Evolutionary conservation across 1,139 yeast genomes (phyloP).

Genomic region (Yamadazyma atlantica): DNA sequence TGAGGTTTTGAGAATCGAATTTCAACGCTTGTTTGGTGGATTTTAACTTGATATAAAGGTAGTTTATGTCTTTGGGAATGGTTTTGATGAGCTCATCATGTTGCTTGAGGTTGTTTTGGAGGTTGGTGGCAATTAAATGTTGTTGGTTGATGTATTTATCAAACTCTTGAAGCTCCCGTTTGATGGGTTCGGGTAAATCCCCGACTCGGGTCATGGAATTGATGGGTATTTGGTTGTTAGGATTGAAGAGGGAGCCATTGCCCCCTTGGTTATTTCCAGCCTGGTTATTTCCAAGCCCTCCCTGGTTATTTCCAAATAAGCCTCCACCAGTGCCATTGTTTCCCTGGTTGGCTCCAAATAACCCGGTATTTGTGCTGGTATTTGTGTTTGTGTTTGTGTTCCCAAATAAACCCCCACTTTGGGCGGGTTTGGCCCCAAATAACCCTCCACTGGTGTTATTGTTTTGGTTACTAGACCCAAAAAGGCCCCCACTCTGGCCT

Average conservation of each 20-base stretch:
- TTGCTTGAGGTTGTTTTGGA: constrained; percentile 60
- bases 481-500: constrained; percentile 23
- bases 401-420: constrained; percentile 12
- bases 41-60: constrained; percentile 59
- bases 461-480: constrained; percentile 14
- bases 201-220: constrained; percentile 86
- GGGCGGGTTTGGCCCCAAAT: constrained; percentile 24
- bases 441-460: constrained; percentile 19
- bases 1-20: constrained; percentile 38
- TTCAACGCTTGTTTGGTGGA: constrained; percentile 69
- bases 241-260: constrained; percentile 24
- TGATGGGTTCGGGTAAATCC: constrained; percentile 78
- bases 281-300: constrained; percentile 7
- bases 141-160: constrained; percentile 85
- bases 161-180: constrained; percentile 70
- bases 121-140: constrained; percentile 76
- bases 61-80: constrained; percentile 82
- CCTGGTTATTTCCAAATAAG: constrained; percentile 8
- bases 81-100: constrained; percentile 74
- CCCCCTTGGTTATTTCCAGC: constrained; percentile 3
- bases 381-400: too few species aligned
- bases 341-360: constrained; percentile 24
- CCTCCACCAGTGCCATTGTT: constrained; percentile 3
- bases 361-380: too few species aligned
- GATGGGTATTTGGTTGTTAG: constrained; percentile 36